Evolutionary conservation across 1,284 basidiomycete species (phyloP), one percentile per base, ranked within the genome.

Genomic region (Schizopora paradoxa): DNA sequence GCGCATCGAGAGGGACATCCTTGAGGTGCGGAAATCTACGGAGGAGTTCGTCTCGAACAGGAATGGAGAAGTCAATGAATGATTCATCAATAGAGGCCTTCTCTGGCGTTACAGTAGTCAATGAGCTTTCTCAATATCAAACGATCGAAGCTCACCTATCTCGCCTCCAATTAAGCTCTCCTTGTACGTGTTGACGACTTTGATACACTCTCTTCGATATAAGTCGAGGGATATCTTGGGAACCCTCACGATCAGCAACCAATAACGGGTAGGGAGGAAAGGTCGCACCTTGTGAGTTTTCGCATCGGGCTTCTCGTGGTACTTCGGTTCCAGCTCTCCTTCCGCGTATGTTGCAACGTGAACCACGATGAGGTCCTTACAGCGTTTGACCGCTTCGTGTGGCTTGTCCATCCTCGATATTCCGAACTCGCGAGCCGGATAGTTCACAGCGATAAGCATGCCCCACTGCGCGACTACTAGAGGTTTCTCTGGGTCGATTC

Each of bases 261-360:
- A 16, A 41, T 25, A 22, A 27, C 35, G 14, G n/a, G 23, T 31
- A 32, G 16, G 13, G 25, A 11, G 33, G 18, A 45, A 23, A 22
- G 23, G 25, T 27, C 43, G 49, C 68, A 91, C 92, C 74, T 99
- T 98, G 69, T 99, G 94, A 7, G 91, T 96, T 48, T 76, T 74
- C 1, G 86, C 84, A 60, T 93, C 83, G 4, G 93, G 82, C 47
- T 88, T 73, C 27, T 91, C 79, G 82, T 87, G 90, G 62, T 99
- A 97, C 0, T 85, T 85, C 8, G 95, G 89, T 61, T 92, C 84
- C 38, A 67, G 70, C 51, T 92, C 91, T 3, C 93, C 94, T 56
- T 94, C 90, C 61, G 81, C 86, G 65, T 88, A 97, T 5, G 95
- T 98, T 21, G 94, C 91, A 33, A 97, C 93, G 67, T 99, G 95